phyloP scores from a whole-genome alignment of 306 rosid genomes.

The Canavalia ensiformis region DNA sequence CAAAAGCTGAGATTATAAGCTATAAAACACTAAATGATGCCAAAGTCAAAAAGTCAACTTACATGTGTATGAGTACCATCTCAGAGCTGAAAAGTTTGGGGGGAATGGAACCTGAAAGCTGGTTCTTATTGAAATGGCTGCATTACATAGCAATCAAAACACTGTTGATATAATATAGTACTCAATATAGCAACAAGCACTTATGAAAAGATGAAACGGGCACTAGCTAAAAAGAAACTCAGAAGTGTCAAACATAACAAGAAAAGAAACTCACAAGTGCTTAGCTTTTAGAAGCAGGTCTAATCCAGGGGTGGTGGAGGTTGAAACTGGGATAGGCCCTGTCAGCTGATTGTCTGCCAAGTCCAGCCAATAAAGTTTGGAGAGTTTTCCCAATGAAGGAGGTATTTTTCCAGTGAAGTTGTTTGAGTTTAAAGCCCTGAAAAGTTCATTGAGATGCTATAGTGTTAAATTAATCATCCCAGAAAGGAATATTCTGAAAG shows the following conservation, averaged over 20 bases:
- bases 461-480: constrained; percentile 12
- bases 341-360: constrained; percentile 79
- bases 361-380: constrained; percentile 92
- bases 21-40: neutral
- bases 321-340: constrained; percentile 83
- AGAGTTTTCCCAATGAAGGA: constrained; percentile 85
- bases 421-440: constrained; percentile 93
- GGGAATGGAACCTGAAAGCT: constrained; percentile 83
- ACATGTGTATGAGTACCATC: constrained; percentile 89
- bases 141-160: constrained; percentile 46
- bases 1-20: constrained; percentile 28
- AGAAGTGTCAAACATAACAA: constrained; percentile 53
- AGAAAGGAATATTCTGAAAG: neutral
- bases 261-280: constrained; percentile 76
- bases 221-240: constrained; percentile 40
- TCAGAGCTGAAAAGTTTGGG: constrained; percentile 70
- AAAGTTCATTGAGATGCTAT: constrained; percentile 11
- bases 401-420: constrained; percentile 84
- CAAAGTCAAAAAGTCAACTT: constrained; percentile 49
- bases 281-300: constrained; percentile 82
- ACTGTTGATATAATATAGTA: neutral
- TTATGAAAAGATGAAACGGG: neutral
- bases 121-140: constrained; percentile 98
- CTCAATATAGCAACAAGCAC: constrained; percentile 10
- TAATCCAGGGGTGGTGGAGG: constrained; percentile 67